Percentiles rank a stretch among this genome's conserved stretches.
phyloP scores from a whole-genome alignment of 2,329 filamentous ascomycete genomes.

The Ceratocystis huliohia region DNA sequence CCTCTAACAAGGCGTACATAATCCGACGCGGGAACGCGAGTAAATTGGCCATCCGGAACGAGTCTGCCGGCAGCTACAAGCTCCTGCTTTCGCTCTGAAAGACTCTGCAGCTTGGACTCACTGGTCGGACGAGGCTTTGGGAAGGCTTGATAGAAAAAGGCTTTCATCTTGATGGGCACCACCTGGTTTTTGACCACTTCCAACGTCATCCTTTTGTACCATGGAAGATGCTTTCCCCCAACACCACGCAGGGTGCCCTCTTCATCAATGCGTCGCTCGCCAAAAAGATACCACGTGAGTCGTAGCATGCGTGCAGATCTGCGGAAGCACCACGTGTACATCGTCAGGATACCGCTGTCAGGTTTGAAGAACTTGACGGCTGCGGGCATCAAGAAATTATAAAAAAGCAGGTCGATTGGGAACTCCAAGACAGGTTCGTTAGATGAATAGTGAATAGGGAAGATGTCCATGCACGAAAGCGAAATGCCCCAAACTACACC shows the following conservation, averaged over 20 bases:
- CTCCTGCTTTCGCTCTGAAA: neutral
- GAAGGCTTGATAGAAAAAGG: neutral
- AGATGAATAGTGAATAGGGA: conserved; percentile 88
- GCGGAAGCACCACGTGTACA: conserved; percentile 96
- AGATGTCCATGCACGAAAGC: conserved; percentile 52
- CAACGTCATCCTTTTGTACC: conserved; percentile 29
- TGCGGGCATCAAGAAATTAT: conserved; percentile 89
- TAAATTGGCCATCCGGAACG: conserved; percentile 63
- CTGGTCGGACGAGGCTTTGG: neutral
- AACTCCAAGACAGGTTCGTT: conserved; percentile 90
- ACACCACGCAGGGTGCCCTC: conserved; percentile 49
- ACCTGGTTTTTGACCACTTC: conserved; percentile 34
- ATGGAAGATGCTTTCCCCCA: conserved; percentile 33
- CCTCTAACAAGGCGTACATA: conserved; percentile 89
- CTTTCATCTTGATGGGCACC: conserved; percentile 34
- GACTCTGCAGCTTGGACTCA: neutral
- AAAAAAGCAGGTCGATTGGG: conserved; percentile 84
- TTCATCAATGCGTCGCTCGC: conserved; percentile 67
- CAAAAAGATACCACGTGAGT: conserved; percentile 86
- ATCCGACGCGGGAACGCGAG: conserved; percentile 86
- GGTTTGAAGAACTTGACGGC: conserved; percentile 75
- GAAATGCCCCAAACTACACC: conserved; percentile 90
- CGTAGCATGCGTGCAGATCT: conserved; percentile 67
- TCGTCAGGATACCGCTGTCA: conserved; percentile 65
- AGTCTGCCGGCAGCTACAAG: conserved; percentile 29